A percentile compares a stretch with the other conserved stretches of the same genome.
Conservation (phyloP, 2,329 filamentous ascomycete genomes). For the Periconia sp. region DNA sequence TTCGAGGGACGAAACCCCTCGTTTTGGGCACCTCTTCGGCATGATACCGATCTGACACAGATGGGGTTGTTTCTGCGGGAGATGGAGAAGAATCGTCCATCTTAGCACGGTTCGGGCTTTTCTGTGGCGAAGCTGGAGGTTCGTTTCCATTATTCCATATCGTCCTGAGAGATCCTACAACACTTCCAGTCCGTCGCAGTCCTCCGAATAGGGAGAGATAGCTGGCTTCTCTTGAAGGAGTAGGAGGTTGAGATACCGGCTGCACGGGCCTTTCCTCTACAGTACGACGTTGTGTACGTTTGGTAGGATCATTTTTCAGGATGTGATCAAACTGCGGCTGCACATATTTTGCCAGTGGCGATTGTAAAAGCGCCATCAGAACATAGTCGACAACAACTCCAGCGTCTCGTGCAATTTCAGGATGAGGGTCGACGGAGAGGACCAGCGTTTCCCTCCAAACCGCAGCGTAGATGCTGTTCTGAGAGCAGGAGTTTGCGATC, state of each 20-base stretch:
- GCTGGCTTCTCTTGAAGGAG: conserved; percentile 58
- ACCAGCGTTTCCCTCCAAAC: conserved; percentile 94
- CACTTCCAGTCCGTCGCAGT: conserved; percentile 64
- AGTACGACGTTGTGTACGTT: conserved; percentile 46
- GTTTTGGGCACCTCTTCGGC: conserved; percentile 78
- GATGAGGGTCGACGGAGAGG: conserved; percentile 89
- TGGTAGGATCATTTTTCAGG: conserved; percentile 44
- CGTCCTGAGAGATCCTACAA: conserved; percentile 65
- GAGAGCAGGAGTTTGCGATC: conserved; percentile 52
- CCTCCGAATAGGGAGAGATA: conserved; percentile 59
- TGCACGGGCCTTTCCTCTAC: conserved; percentile 40
- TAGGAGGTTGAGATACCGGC: conserved; percentile 51
- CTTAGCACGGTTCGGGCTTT: conserved; percentile 46
- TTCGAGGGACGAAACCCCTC: conserved; percentile 68
- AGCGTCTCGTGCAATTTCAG: conserved; percentile 86
- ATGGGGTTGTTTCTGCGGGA: conserved; percentile 71
- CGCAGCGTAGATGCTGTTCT: conserved; percentile 88
- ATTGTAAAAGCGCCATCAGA: conserved; percentile 75
- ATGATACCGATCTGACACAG: conserved; percentile 66
- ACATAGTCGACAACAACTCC: conserved; percentile 84
- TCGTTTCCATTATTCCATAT: conserved; percentile 51
- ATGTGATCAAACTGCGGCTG: conserved; percentile 76
- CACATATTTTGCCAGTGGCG: conserved; percentile 70
- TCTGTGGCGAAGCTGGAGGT: conserved; percentile 28
- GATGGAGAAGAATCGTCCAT: conserved; percentile 64